Conservation (phyloP, 768 basidiomycete genomes). For the Mycena pura region DNA sequence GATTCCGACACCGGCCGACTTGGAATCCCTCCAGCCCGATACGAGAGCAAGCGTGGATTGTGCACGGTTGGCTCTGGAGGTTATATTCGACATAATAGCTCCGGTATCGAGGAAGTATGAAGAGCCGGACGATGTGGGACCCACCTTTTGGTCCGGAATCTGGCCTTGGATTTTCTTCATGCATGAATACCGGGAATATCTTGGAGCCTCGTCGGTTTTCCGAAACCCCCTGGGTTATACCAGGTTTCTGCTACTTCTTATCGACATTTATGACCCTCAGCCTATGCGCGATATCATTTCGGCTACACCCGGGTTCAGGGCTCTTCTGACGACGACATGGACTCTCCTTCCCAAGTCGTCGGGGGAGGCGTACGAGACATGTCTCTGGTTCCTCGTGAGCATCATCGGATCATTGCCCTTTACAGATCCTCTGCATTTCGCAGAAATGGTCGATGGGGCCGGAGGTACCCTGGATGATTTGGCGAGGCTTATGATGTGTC, state of each 20-base stretch:
- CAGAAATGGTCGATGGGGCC: constrained; percentile 2
- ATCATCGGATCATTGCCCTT: neutral
- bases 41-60: neutral
- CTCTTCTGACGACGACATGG: neutral
- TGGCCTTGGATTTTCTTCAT: constrained; percentile 9
- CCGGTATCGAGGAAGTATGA: neutral
- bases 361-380: neutral
- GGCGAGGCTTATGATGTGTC: neutral
- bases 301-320: neutral
- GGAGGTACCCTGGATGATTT: constrained; percentile 8
- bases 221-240: neutral
- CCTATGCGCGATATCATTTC: neutral
- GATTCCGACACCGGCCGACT: neutral
- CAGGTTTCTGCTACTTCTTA: neutral
- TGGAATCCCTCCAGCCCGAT: neutral
- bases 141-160: neutral
- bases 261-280: neutral
- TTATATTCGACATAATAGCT: neutral
- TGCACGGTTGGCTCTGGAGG: neutral
- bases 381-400: constrained; percentile 1
- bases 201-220: neutral
- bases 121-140: neutral
- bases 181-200: constrained; percentile 4
- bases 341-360: neutral
- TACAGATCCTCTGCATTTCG: neutral